Conservation (phyloP, 2,329 filamentous ascomycete species). For the Fusarium devonianum region DNA sequence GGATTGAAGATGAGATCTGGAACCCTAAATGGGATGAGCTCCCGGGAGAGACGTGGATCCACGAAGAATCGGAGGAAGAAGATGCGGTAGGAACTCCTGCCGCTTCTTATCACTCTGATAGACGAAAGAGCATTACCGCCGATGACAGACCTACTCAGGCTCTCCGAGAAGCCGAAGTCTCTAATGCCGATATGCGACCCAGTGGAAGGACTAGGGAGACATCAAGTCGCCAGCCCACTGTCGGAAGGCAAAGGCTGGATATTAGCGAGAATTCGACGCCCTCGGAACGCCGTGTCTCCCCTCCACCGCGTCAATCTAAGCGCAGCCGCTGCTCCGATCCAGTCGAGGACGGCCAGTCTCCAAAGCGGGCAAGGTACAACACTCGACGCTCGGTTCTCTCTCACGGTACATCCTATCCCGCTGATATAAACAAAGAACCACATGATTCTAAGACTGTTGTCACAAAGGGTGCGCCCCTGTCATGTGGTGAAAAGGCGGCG, state of each 20-base stretch:
- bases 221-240: too few species aligned
- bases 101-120: background rate
- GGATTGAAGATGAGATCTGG: constrained; percentile 16
- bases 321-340: background rate
- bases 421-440: constrained; percentile 1
- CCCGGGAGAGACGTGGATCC: constrained; percentile 7
- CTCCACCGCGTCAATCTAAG: background rate
- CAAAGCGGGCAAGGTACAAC: background rate
- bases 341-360: background rate
- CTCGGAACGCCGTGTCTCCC: background rate
- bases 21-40: constrained; percentile 10
- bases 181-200: background rate
- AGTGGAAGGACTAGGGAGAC: too few species aligned
- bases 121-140: background rate
- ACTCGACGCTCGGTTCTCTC: background rate
- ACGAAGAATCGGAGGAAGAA: constrained; percentile 9
- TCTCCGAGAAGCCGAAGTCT: background rate
- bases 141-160: background rate
- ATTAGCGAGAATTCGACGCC: background rate
- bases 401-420: background rate
- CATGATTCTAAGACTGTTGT: background rate
- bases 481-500: background rate
- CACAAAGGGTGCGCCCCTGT: background rate
- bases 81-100: background rate
- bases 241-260: background rate